Evolutionary conservation across 2,329 filamentous ascomycete species (phyloP), one percentile per base, ranked within the genome.

Genomic region (Fusarium setosum): DNA sequence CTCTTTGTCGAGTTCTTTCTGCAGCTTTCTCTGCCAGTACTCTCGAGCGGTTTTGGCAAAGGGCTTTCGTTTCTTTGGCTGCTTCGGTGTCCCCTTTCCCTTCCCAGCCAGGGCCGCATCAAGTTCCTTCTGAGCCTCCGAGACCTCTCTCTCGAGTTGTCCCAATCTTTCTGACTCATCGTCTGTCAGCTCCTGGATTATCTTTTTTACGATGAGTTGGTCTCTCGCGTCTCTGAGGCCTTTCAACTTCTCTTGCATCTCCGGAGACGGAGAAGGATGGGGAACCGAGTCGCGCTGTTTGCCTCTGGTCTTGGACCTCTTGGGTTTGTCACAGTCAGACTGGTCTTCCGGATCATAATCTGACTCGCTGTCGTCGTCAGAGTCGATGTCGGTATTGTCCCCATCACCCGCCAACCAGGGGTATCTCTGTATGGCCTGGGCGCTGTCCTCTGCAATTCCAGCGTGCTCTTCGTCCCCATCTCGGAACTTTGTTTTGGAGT

Each of bases 141-240:
- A 13, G 26, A 58, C 5, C 10, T 34, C 4, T 20, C 3, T 6
- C 2, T 54, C 8, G 4, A 54, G n/a, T 1, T 10, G 2, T 4
- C 31, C 11, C 8, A 55, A 3, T 1, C 1, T 10, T 12, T 52
- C 4, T 6, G 17, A 2, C 6, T 45, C 41, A 2, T 1, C 0
- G 0, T n/a, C 41, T 6, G 6, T 3, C 1, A 3, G 6, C 5
- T 1, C 2, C 11, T 4, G 20, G 2, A 3, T 35, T 10, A 1
- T 11, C 12, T 24, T 0, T 17, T 8, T 59, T 2, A 5, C 0
- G 5, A 52, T 0, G 2, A 58, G 2, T 3, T 6, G 5, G 1
- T 34, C 20, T 6, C 5, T 41, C 20, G 4, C 42, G 10, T 17
- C 13, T 4, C 1, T 20, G 18, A 12, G 38, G 8, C 1, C 2